These are phyloP conservation scores for Bromus sterilis DNA, from an alignment of 176 grass and related monocot species.

Conservation along the genomic window DNA sequence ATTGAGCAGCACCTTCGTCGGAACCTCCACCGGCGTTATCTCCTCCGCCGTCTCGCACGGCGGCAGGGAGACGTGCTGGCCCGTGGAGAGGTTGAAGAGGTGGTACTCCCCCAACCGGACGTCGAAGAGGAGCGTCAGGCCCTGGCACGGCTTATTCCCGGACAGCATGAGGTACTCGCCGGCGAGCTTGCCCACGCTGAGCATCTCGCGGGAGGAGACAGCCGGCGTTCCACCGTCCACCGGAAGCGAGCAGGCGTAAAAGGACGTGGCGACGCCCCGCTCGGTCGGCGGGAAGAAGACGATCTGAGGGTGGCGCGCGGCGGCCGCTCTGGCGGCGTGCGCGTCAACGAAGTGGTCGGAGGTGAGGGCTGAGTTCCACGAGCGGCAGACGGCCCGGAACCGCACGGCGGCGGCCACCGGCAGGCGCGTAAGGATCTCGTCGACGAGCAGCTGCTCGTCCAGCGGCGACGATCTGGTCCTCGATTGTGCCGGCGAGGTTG, in stretches of 20 bases:
- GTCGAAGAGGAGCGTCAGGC: slow-evolving; percentile 1
- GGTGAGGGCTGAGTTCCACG: background rate
- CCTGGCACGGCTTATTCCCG: background rate
- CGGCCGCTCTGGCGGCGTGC: background rate
- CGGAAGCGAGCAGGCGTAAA: background rate
- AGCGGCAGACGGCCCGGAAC: background rate
- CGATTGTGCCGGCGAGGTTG: background rate
- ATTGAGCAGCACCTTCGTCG: too few relatives aligned
- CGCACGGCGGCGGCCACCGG: background rate
- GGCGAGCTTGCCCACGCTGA: background rate
- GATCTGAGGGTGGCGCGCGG: background rate
- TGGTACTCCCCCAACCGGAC: background rate
- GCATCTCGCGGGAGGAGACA: background rate
- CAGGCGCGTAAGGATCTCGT: background rate
- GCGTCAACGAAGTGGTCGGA: background rate
- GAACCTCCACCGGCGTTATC: background rate
- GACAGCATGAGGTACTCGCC: background rate
- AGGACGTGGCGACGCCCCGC: background rate
- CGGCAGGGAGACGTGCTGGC: background rate
- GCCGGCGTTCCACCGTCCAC: background rate
- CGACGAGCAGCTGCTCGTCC: background rate
- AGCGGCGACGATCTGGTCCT: background rate
- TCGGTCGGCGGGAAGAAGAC: background rate
- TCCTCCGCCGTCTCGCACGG: background rate
- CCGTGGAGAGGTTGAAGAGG: slow-evolving; percentile 19